phyloP scores from a whole-genome alignment of 768 basidiomycete genomes.

The Agaricus subrufescens region DNA sequence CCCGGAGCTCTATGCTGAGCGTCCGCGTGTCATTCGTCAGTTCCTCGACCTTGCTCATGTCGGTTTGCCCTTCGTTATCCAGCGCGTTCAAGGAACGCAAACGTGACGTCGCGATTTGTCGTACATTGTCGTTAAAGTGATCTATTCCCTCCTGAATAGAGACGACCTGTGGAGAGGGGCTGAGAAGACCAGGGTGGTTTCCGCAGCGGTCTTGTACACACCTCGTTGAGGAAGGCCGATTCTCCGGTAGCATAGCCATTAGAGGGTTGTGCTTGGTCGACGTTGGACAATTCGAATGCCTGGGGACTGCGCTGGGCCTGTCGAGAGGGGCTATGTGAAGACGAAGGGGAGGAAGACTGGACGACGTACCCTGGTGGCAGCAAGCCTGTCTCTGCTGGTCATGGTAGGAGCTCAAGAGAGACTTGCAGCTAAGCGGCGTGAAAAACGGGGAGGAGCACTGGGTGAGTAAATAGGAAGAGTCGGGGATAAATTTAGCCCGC shows the following conservation, averaged over 20 bases:
- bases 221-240: conserved; percentile 33
- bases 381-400: conserved; percentile 9
- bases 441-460: too few relatives aligned
- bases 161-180: conserved; percentile 24
- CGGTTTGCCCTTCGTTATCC: conserved; percentile 23
- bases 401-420: not conserved
- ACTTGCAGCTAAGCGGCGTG: too few relatives aligned
- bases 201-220: conserved; percentile 10
- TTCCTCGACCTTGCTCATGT: conserved; percentile 43
- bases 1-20: conserved; percentile 52
- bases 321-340: not conserved
- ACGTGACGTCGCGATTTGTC: conserved; percentile 32
- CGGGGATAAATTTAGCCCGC: too few relatives aligned
- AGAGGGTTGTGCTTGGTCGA: conserved; percentile 13
- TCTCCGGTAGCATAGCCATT: conserved; percentile 17
- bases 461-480: too few relatives aligned
- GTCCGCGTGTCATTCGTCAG: conserved; percentile 56
- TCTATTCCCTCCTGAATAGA: conserved; percentile 38
- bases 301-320: conserved; percentile 29
- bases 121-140: conserved; percentile 32
- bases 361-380: conserved; percentile 1
- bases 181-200: not conserved
- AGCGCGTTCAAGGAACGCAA: conserved; percentile 32
- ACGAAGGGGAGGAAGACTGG: not conserved
- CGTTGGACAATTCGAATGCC: conserved; percentile 26